Base-by-base conservation (phyloP, 176 grass and related monocot genomes). In the Hordeum vulgare region DNA sequence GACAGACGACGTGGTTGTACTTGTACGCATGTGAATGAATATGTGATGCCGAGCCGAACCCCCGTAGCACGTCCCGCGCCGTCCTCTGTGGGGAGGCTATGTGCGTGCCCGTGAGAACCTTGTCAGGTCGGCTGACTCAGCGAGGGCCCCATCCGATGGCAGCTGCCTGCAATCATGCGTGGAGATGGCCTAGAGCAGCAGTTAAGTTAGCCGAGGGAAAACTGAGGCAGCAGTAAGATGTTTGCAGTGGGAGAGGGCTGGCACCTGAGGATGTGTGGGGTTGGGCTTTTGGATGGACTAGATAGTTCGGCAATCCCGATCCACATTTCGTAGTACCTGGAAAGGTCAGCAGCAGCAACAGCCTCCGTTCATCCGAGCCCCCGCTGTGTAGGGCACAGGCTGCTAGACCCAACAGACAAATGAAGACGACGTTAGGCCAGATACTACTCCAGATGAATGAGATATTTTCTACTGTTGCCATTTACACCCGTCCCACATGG, bases 381-480 rank as follows among this genome's bases (percentile, higher is more conserved):
- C 53, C 44, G 34, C 45, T 33, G 74, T 20, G 68, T 64, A 84
- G 26, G 58, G 73, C 27, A 73, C 54, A 74, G 33, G 40, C 54
- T 73, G 56, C 17, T 60, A 21, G 24, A 44, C 18, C 47, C 61
- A 34, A n/a, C n/a, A n/a, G n/a, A n/a, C n/a, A n/a, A n/a, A 41
- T 44, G 57, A 77, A 78, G 56, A 73, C 20, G 57, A 86, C 74
- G 58, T 26, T 82, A 72, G 79, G 65, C 42, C 79, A n/a, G 26
- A 37, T 15, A 23, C 72, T 56, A 58, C 65, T 73, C 77, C 49
- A 9, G 12, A 11, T 27, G 72, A 69, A 24, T 8, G 47, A 62
- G 71, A 76, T 77, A 62, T 51, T 49, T 47, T 25, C 36, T 33
- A 33, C 29, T 31, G 31, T 9, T 7, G 63, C 53, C 7, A 8